Evolutionary conservation across 148 eudicot genomes (phyloP).

Genomic region (Tetragonia tetragonoides): DNA sequence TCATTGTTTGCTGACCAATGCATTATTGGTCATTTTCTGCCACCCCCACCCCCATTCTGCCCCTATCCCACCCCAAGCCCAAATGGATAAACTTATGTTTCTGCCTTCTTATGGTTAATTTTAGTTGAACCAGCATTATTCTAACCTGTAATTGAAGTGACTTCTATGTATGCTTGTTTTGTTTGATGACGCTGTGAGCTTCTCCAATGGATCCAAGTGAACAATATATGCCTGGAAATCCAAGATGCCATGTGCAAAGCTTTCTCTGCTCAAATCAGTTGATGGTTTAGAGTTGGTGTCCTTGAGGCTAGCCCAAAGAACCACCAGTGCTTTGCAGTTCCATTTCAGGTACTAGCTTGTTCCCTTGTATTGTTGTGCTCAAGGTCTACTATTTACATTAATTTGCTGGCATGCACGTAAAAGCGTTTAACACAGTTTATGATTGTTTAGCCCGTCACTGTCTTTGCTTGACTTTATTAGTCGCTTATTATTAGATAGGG

Average conservation of each 20-base stretch:
- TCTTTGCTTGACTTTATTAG: neutral
- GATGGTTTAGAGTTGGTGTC: neutral
- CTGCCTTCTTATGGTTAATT: neutral
- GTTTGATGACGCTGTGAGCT: neutral
- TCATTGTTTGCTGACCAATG: constrained; percentile 8
- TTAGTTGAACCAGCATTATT: neutral
- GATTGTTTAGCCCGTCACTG: neutral
- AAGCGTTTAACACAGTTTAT: neutral
- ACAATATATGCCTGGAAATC: neutral
- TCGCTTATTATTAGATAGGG: neutral
- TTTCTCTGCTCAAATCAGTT: neutral
- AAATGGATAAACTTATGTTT: neutral
- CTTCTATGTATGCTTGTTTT: neutral
- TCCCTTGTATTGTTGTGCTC: neutral
- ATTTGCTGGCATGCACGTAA: neutral
- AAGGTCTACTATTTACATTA: neutral
- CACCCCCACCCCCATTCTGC: neutral
- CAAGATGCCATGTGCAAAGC: neutral
- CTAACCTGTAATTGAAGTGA: neutral
- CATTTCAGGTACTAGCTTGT: constrained; percentile 15
- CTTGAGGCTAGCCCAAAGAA: neutral
- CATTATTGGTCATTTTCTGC: neutral
- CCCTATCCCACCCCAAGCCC: neutral
- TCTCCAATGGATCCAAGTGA: neutral
- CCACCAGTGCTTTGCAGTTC: neutral